Evolutionary conservation across 495 filamentous ascomycete species (phyloP).

Genomic region (Antarctomyces pellizariae): DNA sequence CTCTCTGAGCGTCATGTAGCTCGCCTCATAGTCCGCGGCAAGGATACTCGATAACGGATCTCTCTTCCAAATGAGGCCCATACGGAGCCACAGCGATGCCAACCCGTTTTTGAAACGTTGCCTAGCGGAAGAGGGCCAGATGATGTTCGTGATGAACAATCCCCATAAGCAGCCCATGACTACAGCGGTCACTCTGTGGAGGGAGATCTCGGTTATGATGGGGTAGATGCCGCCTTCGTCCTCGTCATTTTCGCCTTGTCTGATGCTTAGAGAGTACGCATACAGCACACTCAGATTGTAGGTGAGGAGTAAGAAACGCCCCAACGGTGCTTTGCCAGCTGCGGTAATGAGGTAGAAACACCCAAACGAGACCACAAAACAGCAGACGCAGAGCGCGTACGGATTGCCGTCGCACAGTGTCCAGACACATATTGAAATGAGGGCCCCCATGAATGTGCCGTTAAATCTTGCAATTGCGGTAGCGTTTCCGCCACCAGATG

Average conservation of each 20-base stretch:
- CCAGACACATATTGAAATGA: conserved; percentile 58
- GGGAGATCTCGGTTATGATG: conserved; percentile 63
- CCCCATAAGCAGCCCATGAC: conserved; percentile 80
- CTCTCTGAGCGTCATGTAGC: conserved; percentile 66
- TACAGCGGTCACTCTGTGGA: conserved; percentile 80
- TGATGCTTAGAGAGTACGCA: conserved; percentile 69
- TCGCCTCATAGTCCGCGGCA: conserved; percentile 23
- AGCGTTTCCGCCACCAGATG: conserved; percentile 82
- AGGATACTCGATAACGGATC: conserved; percentile 64
- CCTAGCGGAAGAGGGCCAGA: conserved; percentile 85
- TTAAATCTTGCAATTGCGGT: conserved; percentile 67
- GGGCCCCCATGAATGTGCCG: conserved; percentile 68
- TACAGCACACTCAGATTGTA: conserved; percentile 96
- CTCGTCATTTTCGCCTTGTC: conserved; percentile 46
- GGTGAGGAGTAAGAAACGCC: conserved; percentile 76
- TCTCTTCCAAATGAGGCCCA: conserved; percentile 93
- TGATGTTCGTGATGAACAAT: conserved; percentile 62
- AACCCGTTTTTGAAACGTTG: conserved; percentile 69
- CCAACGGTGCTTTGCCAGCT: conserved; percentile 67
- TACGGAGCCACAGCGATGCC: conserved; percentile 67
- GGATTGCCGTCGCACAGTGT: conserved; percentile 45
- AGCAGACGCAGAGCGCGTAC: conserved; percentile 46
- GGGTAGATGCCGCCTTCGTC: conserved; percentile 74
- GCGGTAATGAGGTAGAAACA: conserved; percentile 79
- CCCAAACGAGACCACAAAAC: conserved; percentile 56